Base-by-base conservation (phyloP, 257 asterid genomes). In the Eustoma russellianum region DNA sequence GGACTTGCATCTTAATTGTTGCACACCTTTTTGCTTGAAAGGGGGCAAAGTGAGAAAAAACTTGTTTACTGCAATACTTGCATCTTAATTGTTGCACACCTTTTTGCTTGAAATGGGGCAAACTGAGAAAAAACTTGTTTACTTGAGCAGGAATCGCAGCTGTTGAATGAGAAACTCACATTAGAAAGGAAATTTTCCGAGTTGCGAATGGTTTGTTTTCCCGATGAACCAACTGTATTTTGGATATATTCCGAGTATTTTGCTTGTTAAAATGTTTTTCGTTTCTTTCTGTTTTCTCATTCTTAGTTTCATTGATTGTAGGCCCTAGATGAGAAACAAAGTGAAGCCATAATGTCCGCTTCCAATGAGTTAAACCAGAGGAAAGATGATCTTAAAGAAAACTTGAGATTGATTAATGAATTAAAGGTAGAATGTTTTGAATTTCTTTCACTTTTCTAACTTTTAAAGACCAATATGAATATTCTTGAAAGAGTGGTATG, bases 301-400 rank as follows among this genome's bases (percentile, higher is more conserved):
- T 56, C n/a, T 43, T 5, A 33, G 9, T 13, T 59, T 52, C 46
- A 43, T 66, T 49, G 48, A 46, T 62, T 65, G 46, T 67, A 91
- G 98, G 99, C 95, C 52, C 68, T 92, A 52, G 99, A 92, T 76
- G 95, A 88, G 70, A 88, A 85, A 77, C 95, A 92, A 71, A 83
- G 63, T 60, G 99, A 92, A 75, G 86, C 88, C 61, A 76, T 92
- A 73, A 74, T 71, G 61, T 74, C 95, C 61, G 91, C 94, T 19
- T 82, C 99, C 50, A 83, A 81, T 48, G 97, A 88, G 73, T 77
- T 91, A 80, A 83, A 80, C 53, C 72, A 74, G 53, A 85, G 99
- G 80, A 92, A 88, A 75, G 90, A 88, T 24, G 94, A 88, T 53
- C 94, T 92, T 64, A 97, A 92, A 85, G 91, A 82, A 63, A 88